Evolutionary conservation across 2,329 filamentous ascomycete genomes (phyloP), one percentile per base, ranked within the genome.

Genomic region (Macrophomina tecta): DNA sequence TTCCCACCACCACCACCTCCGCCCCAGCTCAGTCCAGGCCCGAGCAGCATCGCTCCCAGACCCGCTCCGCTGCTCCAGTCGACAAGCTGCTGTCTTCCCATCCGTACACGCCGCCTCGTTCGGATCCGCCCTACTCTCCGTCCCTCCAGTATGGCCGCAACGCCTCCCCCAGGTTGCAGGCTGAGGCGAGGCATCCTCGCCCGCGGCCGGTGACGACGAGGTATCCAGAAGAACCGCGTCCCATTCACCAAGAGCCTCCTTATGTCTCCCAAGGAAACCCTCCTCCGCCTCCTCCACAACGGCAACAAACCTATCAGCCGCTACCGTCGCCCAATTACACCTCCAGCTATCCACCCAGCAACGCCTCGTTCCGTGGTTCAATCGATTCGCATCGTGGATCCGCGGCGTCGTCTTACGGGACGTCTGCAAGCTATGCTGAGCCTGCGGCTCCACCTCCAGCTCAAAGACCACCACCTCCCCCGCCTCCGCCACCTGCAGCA

Each of bases 321-420:
- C 71, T 78, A 36, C 75, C 75, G n/a, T 79, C 77, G 58, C 77
- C 78, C 62, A 75, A 73, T 70, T 78, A 79, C 70, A 77, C 77
- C 60, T 74, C 78, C 46, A 79, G 74, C 70, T 79, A 79, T 70
- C 72, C 75, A 30, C 76, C 76, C 45, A 79, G 75, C 70, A 76
- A 72, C 66, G 77, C 74, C 67, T 72, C 75, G 70, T 78, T 76
- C 73, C 76, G 77, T 45, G 73, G 74, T 55, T 79, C 77, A 52
- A 73, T 79, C 48, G 74, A 75, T 64, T 78, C 76, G n/a, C 76
- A 79, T 66, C 77, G 75, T 67, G 73, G 74, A 36, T 78, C 77
- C 34, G 72, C 75, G 58, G 72, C 71, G 60, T 72, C 74, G 49
- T 73, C 75, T 52, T 70, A 74, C 68, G 77, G 73, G 14, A 68